These are phyloP conservation scores for Plectosphaerella sp. DNA, from an alignment of 2,329 filamentous ascomycete genomes.

Conservation along the genomic window DNA sequence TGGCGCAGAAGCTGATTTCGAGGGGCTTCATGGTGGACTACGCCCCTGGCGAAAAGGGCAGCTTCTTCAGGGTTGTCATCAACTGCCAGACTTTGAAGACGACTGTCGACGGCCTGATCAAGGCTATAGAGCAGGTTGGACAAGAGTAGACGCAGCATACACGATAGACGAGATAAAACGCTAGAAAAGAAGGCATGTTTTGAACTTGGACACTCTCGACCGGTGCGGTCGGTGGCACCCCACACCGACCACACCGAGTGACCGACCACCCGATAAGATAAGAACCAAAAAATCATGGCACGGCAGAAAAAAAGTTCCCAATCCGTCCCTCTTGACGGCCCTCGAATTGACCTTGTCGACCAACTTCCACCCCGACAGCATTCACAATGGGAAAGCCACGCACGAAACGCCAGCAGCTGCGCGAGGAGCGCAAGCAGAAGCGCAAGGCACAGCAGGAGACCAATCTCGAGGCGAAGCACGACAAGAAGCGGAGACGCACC, in stretches of 20 bases:
- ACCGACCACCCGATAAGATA: conserved; percentile 12
- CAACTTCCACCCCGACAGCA: not conserved
- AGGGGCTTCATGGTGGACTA: conserved; percentile 59
- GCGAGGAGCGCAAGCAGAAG: conserved; percentile 37
- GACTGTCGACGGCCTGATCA: conserved; percentile 50
- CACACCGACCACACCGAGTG: not conserved
- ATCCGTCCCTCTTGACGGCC: conserved; percentile 1
- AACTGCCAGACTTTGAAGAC: conserved; percentile 49
- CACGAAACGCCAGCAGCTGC: conserved; percentile 32
- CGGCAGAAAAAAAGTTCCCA: conserved; percentile 1
- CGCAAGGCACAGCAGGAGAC: conserved; percentile 17
- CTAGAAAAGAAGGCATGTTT: not conserved
- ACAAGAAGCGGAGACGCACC: conserved; percentile 15
- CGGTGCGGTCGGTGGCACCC: too few relatives aligned
- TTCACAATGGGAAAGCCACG: conserved; percentile 37
- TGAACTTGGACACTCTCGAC: too few relatives aligned
- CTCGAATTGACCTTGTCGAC: conserved; percentile 1
- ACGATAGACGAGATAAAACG: not conserved
- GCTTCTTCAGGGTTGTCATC: conserved; percentile 57
- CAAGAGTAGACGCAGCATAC: conserved; percentile 13
- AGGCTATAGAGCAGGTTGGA: conserved; percentile 46
- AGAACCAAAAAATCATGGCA: conserved; percentile 12
- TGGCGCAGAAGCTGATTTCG: conserved; percentile 41
- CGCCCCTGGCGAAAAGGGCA: conserved; percentile 50
- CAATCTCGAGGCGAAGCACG: conserved; percentile 14